Evolutionary conservation across 2,329 filamentous ascomycete species (phyloP), one percentile per base, ranked within the genome.

Genomic region (Neonectria magnoliae): DNA sequence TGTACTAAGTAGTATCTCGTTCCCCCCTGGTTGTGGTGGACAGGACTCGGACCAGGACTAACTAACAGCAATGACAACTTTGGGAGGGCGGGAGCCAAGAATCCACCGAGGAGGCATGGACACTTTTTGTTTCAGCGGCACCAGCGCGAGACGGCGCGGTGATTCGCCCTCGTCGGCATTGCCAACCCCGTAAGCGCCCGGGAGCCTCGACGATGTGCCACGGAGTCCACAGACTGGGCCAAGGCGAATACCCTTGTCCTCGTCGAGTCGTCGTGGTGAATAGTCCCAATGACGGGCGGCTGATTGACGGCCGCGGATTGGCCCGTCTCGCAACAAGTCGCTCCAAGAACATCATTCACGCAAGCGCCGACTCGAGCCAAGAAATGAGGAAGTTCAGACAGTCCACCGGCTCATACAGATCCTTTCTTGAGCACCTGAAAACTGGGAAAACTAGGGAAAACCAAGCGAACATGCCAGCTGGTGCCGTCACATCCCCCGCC

Each of bases 101-200:
- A 20, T 20, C 47, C 31, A 22, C 45, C 13, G 29, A 47, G 31
- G 29, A 47, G 31, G n/a, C 47, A 61, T 65, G 54, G 58, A 58
- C 33, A 25, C 51, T 33, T 56, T 60, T 56, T 54, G 54, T 61
- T 62, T 62, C 63, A 56, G 62, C 56, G 66, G 48, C 58, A 69
- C 47, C 27, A 61, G 22, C 29, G 54, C 51, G 9, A 33, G 16
- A 20, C 53, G 22, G 52, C 48, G 25, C 38, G 45, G 33, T 74
- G 70, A 74, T 74, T 74, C 72, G 72, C 22, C 63, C 41, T 41
- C n/a, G 44, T 29, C 18, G 33, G 53, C 33, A 59, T 55, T 63
- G 62, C 64, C 63, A 62, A 66, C 56, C 57, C 55, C 71, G 67
- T 74, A 74, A 74, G 72, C 72, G 72, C 72, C 72, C 68, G 57